These are phyloP conservation scores for Eimeria zaria DNA, from an alignment of 169 alveolate genomes.

Conservation along the genomic window DNA sequence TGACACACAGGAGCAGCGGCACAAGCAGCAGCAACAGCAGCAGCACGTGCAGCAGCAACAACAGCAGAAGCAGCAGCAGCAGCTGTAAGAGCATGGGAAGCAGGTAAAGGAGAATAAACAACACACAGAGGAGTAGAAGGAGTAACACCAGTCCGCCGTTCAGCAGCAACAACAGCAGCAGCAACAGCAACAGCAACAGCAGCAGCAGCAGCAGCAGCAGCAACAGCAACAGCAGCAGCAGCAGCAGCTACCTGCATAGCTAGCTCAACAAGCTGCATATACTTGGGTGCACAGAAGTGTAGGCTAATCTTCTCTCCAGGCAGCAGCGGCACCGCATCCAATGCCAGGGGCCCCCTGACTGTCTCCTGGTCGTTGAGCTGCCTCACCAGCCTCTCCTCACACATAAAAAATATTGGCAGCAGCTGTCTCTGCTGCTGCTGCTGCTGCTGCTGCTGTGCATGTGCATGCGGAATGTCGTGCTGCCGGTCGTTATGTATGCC, in stretches of 20 bases:
- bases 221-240: neutral
- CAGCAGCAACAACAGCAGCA: neutral
- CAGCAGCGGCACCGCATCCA: neutral
- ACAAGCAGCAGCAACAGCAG: neutral
- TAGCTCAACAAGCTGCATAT: constrained; percentile 36
- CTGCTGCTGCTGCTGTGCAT: constrained; percentile 44
- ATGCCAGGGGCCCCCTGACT: neutral
- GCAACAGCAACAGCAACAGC: neutral
- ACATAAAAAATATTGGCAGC: neutral
- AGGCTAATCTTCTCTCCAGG: constrained; percentile 56
- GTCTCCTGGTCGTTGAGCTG: neutral
- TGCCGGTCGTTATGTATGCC: no score
- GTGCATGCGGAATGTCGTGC: neutral
- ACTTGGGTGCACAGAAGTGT: constrained; percentile 29
- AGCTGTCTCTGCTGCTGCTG: constrained; percentile 31
- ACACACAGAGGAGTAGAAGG: neutral
- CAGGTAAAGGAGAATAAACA: no score
- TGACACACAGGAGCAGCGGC: no score
- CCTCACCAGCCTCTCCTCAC: neutral
- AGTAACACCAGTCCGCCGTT: neutral
- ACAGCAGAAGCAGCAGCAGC: no score
- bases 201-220: no score
- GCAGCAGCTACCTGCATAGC: constrained; percentile 33
- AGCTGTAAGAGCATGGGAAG: no score
- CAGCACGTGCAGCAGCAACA: neutral